Base-by-base conservation (phyloP, 352 stramenopile species). In the Globisporangium cederbergense region DNA sequence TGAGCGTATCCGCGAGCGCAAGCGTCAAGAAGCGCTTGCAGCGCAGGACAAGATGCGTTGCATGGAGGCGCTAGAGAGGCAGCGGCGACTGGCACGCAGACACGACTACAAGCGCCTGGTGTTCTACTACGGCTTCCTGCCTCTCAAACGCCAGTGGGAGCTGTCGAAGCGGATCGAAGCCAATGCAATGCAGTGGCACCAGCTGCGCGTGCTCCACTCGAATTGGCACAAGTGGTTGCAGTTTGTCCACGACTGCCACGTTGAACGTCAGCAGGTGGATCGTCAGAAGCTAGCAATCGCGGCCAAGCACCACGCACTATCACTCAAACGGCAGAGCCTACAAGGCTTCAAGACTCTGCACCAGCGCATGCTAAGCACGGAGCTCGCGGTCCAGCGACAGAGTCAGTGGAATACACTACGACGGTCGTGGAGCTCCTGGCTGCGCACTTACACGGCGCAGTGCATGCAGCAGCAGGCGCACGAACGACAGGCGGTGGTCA, bases 111-210 rank as follows among this genome's bases (percentile, higher is more conserved):
- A 58, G 13, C 78, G 79, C 9, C 51, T 91, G 25, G 42, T 86
- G 6, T 78, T 71, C 42, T 78, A 79, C 68, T 89, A 86, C 53
- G 80, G 66, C 0, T 71, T 86, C 18, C 30, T 71, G 14, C 78
- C 78, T 6, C 86, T 82, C 66, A 64, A 73, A 54, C 70, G 71
- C 16, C 58, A 76, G 20, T 75, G 75, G 49, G 43, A 61, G 16
- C 40, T 60, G 3, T 62, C 65, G 3, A 60, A 77, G 45, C 72
- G 78, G 54, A 65, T 88, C 1, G 49, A 57, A 20, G 63, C 34
- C 14, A 76, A 81, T 11, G 78, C 77, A 8, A 43, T 28, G 3
- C 49, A 67, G 32, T 91, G 81, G 81, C 73, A 83, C 52, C 57
- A 70, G 22, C 58, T 89, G 30, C 78, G 79, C 14, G 55, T 70